Evolutionary conservation across 345 rosid species (phyloP).

Genomic region (Diplotaxis tenuifolia): DNA sequence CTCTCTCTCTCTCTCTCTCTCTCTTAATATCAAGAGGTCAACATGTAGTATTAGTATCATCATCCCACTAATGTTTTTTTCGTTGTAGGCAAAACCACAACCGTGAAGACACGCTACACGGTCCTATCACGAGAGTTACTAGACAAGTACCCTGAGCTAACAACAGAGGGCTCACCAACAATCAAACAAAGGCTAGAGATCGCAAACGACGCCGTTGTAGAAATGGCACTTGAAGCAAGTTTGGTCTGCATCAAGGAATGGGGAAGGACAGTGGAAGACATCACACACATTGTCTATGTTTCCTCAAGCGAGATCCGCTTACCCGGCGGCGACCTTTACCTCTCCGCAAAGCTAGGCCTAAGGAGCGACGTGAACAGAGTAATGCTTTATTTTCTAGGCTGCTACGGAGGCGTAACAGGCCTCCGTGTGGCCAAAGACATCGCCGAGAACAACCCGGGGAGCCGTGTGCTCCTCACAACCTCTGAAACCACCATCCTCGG

Average conservation of each 20-base stretch:
- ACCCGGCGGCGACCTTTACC: conserved; percentile 92
- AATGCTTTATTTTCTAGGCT: conserved; percentile 88
- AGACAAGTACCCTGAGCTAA: conserved; percentile 79
- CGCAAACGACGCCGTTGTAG: conserved; percentile 77
- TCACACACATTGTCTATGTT: conserved; percentile 86
- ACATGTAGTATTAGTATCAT: neutral
- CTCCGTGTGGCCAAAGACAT: conserved; percentile 94
- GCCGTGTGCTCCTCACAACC: conserved; percentile 73
- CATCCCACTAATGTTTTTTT: conserved; percentile 7
- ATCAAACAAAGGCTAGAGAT: conserved; percentile 85
- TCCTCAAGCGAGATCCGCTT: conserved; percentile 90
- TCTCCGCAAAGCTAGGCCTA: conserved; percentile 66
- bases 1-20: neutral
- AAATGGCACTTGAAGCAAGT: conserved; percentile 86
- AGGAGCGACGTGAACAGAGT: conserved; percentile 69
- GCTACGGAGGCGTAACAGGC: conserved; percentile 90
- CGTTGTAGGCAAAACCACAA: conserved; percentile 75
- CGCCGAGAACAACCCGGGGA: conserved; percentile 93
- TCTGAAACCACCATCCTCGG: conserved; percentile 93
- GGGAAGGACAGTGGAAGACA: conserved; percentile 72
- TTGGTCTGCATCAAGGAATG: conserved; percentile 77
- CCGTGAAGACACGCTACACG: conserved; percentile 90
- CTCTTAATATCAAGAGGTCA: too few species aligned
- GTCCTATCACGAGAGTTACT: conserved; percentile 84
- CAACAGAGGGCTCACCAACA: conserved; percentile 73